Percentiles rank a stretch among this genome's conserved stretches.
Evolutionary conservation across 768 basidiomycete genomes (phyloP).

Genomic region (Lactifluus pinguis): DNA sequence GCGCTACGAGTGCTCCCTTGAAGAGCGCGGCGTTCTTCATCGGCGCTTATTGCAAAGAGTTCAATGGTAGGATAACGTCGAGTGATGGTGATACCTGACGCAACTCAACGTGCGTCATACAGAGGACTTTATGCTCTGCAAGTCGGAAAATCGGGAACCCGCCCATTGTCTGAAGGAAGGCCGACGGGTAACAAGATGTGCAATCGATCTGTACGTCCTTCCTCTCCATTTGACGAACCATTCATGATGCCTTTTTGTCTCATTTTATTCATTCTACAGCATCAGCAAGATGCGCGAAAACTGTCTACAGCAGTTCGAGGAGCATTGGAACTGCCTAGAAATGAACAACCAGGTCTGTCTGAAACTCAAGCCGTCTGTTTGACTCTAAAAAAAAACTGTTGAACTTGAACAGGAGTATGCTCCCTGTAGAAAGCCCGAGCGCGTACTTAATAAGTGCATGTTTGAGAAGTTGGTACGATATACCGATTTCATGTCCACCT

Average conservation of each 20-base stretch:
- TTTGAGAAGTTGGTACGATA: constrained; percentile 86
- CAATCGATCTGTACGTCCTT: constrained; percentile 75
- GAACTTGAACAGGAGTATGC: constrained; percentile 61
- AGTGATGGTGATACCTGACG: not conserved
- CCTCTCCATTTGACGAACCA: not conserved
- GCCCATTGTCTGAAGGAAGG: constrained; percentile 94
- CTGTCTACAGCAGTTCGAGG: constrained; percentile 78
- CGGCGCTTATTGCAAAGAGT: constrained; percentile 91
- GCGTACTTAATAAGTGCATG: constrained; percentile 84
- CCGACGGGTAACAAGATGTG: constrained; percentile 89
- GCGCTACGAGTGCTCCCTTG: constrained; percentile 82
- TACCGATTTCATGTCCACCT: not conserved
- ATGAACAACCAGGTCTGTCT: constrained; percentile 77
- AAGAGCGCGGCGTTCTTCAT: constrained; percentile 98
- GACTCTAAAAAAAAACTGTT: not conserved
- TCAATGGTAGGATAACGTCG: constrained; percentile 63
- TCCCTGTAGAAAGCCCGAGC: constrained; percentile 82
- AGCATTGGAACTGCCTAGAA: constrained; percentile 94
- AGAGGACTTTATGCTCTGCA: constrained; percentile 99
- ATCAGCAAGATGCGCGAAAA: constrained; percentile 90
- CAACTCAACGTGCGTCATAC: not conserved
- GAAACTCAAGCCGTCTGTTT: not conserved
- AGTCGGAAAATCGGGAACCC: constrained; percentile 82
- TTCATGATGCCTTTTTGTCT: not conserved
- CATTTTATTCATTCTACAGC: constrained; percentile 34